Conservation (phyloP, 371 early-diverging fungal species). For the Apophysomyces sp. region DNA sequence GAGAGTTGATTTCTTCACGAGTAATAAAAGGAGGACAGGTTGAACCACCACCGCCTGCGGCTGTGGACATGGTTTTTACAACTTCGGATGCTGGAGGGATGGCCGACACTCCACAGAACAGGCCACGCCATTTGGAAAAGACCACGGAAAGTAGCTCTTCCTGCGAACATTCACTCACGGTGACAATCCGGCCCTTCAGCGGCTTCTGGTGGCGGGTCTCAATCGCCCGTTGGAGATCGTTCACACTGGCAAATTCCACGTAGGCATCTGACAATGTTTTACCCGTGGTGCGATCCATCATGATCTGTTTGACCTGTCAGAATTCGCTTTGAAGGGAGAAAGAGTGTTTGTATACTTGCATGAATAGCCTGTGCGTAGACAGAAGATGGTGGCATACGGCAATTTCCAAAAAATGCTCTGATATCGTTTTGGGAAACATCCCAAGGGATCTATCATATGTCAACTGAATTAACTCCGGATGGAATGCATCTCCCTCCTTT, state of each 20-base stretch:
- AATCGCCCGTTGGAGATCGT: conserved; percentile 46
- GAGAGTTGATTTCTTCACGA: conserved; percentile 71
- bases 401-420: conserved; percentile 43
- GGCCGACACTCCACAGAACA: conserved; percentile 49
- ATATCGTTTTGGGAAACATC: conserved; percentile 57
- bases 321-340: too few species aligned
- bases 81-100: conserved; percentile 33
- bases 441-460: conserved; percentile 51
- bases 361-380: conserved; percentile 52
- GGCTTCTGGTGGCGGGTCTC: conserved; percentile 53
- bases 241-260: conserved; percentile 56
- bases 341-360: conserved; percentile 21
- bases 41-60: conserved; percentile 33
- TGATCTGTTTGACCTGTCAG: too few species aligned
- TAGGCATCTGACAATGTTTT: conserved; percentile 68
- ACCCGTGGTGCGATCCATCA: conserved; percentile 64
- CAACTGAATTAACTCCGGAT: background rate
- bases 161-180: conserved; percentile 60
- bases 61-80: conserved; percentile 43
- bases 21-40: conserved; percentile 64
- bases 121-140: conserved; percentile 71
- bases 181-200: conserved; percentile 67
- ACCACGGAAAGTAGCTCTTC: conserved; percentile 64
- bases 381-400: conserved; percentile 34
- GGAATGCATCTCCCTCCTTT: too few species aligned